phyloP scores from a whole-genome alignment of 1,139 yeast genomes.

The Blastobotrys illinoisensis region DNA sequence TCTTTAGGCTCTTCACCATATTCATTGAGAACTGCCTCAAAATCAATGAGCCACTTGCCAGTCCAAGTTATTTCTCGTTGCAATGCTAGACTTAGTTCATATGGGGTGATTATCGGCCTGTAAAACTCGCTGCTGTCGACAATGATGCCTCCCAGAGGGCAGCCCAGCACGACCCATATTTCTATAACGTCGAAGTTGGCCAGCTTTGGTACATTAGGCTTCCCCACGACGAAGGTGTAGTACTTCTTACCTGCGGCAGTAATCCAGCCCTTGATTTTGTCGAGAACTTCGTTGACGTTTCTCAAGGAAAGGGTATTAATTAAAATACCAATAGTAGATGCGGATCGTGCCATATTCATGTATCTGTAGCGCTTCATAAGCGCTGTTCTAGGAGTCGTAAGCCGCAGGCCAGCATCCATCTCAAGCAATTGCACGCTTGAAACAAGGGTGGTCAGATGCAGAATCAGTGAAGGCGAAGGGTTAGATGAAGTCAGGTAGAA shows the following conservation, averaged over 20 bases:
- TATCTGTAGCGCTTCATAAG: constrained; percentile 76
- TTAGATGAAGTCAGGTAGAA: constrained; percentile 54
- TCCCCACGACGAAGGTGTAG: constrained; percentile 92
- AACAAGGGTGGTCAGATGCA: constrained; percentile 70
- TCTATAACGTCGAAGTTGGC: constrained; percentile 93
- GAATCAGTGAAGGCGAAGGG: constrained; percentile 74
- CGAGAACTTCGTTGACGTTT: constrained; percentile 60
- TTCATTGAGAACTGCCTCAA: constrained; percentile 47
- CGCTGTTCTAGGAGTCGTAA: constrained; percentile 64
- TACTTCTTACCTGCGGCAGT: constrained; percentile 80
- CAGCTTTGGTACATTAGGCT: constrained; percentile 94
- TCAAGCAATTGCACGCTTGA: constrained; percentile 39
- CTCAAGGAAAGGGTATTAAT: constrained; percentile 82
- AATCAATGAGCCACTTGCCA: constrained; percentile 88
- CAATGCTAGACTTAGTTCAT: constrained; percentile 77
- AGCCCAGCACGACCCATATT: constrained; percentile 90
- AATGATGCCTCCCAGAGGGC: constrained; percentile 90
- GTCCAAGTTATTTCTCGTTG: constrained; percentile 76
- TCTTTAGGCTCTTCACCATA: constrained; percentile 27
- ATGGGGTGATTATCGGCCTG: constrained; percentile 91
- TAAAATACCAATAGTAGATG: constrained; percentile 85
- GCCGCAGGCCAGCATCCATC: constrained; percentile 13
- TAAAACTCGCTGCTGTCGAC: constrained; percentile 75
- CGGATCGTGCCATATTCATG: constrained; percentile 84
- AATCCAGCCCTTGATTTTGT: constrained; percentile 55